Percentiles rank a stretch among this genome's conserved stretches.
Evolutionary conservation across 768 basidiomycete genomes (phyloP).

Genomic region (Rhizopogon vinicolor): DNA sequence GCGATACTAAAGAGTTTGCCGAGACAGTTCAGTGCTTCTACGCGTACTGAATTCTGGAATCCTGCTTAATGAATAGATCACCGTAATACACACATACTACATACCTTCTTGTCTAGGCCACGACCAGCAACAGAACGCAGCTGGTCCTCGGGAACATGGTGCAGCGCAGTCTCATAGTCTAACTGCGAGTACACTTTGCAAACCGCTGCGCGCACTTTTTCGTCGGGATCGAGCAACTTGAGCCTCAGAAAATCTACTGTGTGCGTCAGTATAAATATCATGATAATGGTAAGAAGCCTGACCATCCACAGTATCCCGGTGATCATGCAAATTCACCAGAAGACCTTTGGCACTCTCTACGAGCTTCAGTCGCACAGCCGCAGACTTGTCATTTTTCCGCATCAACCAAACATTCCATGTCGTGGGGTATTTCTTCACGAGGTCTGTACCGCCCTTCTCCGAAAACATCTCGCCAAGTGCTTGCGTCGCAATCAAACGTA

Average conservation of each 20-base stretch:
- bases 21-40: conserved; percentile 72
- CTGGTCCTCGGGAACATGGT: conserved; percentile 65
- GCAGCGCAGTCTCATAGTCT: conserved; percentile 88
- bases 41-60: conserved; percentile 53
- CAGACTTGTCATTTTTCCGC: conserved; percentile 71
- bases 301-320: conserved; percentile 72
- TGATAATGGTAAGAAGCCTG: conserved; percentile 15
- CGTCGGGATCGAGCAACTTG: conserved; percentile 86
- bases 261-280: not conserved
- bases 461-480: conserved; percentile 90
- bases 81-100: conserved; percentile 4
- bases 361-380: conserved; percentile 70
- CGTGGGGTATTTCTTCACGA: conserved; percentile 73
- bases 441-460: conserved; percentile 66
- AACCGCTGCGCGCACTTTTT: conserved; percentile 81
- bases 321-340: conserved; percentile 60
- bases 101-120: conserved; percentile 82
- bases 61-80: conserved; percentile 1
- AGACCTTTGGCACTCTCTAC: conserved; percentile 66
- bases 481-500: conserved; percentile 80
- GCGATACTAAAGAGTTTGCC: conserved; percentile 79
- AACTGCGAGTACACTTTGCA: conserved; percentile 79
- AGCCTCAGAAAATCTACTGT: conserved; percentile 47
- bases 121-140: conserved; percentile 65
- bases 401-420: conserved; percentile 86